These are phyloP conservation scores for Phytophthora macrochlamydospora DNA, from an alignment of 352 stramenopile species.

Conservation along the genomic window DNA sequence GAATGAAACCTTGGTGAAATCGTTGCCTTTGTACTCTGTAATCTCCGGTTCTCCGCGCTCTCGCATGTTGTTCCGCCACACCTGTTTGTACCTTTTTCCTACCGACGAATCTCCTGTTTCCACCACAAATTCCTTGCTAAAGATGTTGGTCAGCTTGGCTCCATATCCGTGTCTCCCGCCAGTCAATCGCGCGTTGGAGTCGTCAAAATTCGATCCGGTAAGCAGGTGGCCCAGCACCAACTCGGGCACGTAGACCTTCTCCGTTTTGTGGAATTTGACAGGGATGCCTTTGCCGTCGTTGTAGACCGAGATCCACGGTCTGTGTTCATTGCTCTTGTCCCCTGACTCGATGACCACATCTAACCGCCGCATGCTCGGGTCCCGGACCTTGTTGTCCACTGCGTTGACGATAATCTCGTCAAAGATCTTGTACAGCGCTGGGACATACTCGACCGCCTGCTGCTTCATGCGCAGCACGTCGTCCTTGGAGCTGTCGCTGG, in stretches of 20 bases:
- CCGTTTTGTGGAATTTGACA: conserved; percentile 96
- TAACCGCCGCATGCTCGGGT: conserved; percentile 75
- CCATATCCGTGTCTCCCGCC: conserved; percentile 96
- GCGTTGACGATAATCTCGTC: conserved; percentile 99
- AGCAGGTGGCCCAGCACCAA: conserved; percentile 99
- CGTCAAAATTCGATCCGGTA: conserved; percentile 99
- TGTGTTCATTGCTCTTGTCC: conserved; percentile 56
- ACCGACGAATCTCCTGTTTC: conserved; percentile 95
- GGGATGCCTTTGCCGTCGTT: conserved; percentile 99
- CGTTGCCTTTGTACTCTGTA: conserved; percentile 77
- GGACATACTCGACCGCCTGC: conserved; percentile 78
- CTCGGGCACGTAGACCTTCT: conserved; percentile 97
- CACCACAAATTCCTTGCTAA: conserved; percentile 98
- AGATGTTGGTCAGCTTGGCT: conserved; percentile 99
- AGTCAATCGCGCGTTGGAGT: conserved; percentile 97
- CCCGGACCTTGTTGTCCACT: conserved; percentile 95
- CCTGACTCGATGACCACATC: conserved; percentile 77
- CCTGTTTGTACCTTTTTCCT: conserved; percentile 88
- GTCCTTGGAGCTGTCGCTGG: conserved; percentile 28
- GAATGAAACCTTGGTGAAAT: conserved; percentile 99
- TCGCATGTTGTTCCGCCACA: conserved; percentile 98
- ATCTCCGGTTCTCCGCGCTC: conserved; percentile 87
- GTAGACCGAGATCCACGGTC: conserved; percentile 94
- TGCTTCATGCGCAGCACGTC: conserved; percentile 65
- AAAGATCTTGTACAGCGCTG: conserved; percentile 98